Base-by-base conservation (phyloP, 2,329 filamentous ascomycete species). In the Dactylella cylindrospora region DNA sequence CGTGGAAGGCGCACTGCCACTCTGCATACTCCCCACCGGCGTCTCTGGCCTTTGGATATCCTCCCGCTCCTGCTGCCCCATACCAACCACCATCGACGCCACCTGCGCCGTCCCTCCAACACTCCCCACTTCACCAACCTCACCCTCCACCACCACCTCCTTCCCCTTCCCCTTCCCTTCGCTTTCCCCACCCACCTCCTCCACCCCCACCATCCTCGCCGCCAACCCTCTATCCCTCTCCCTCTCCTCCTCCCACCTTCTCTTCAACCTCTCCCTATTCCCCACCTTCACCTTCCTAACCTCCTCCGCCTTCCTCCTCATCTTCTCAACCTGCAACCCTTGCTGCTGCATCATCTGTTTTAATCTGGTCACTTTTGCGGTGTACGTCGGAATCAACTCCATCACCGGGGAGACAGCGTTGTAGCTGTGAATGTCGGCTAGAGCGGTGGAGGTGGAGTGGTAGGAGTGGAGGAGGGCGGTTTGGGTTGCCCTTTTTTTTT, bases 261-360 rank as follows among this genome's bases (percentile, higher is more conserved):
- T 40, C 43, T 13, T 46, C 29, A 53, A 35, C 28, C 22, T 31
- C 23, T 46, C 47, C 12, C 31, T 25, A 29, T 54, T 54, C n/a
- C 20, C 9, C 1, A 28, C 29, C 17, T 62, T 62, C n/a, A 53
- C 26, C 29, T 19, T 38, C n/a, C 36, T 46, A 12, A 54, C 28
- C 10, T 62, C 47, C 36, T 62, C 55, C 15, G 43, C 47, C 6
- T 32, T 46, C 12, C 10, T 17, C n/a, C 33, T 52, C 55, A 62
- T 52, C 19, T 33, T 52, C n/a, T 62, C 55, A 36, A 62, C 47
- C 31, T 52, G 38, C 7, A 41, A 9, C 5, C 41, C 36, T 32
- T 62, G 55, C 23, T 41, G 43, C 39, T 22, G 19, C 55, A 62
- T 62, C 17, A 62, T 15, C 26, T 52, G 41, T 29, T 54, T 62